These are phyloP conservation scores for Colletotrichum orbiculare DNA, from an alignment of 2,329 filamentous ascomycete species.

Conservation along the genomic window DNA sequence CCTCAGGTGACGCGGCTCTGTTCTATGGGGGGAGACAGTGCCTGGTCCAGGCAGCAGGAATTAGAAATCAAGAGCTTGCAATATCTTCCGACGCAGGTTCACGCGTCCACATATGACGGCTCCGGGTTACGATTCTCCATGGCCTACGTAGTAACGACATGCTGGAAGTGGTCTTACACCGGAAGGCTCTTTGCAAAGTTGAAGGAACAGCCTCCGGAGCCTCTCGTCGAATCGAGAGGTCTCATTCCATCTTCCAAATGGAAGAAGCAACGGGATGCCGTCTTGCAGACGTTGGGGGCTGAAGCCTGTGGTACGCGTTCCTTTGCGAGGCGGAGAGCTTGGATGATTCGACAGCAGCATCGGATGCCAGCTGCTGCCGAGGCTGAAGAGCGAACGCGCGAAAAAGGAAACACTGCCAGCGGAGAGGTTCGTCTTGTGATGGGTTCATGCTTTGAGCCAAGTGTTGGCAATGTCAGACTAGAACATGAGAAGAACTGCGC, in stretches of 20 bases:
- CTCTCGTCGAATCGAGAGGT: neutral
- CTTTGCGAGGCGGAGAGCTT: slow-evolving; percentile 4
- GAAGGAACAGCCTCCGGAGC: neutral
- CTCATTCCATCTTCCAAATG: neutral
- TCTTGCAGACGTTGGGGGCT: slow-evolving; percentile 12
- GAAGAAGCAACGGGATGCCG: slow-evolving; percentile 1
- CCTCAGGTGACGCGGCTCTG: too few species aligned
- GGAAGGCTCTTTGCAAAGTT: neutral
- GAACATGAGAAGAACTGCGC: slow-evolving; percentile 16
- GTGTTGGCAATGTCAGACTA: slow-evolving; percentile 18
- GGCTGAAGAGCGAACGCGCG: slow-evolving; percentile 5
- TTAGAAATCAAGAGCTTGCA: neutral
- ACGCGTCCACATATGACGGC: neutral
- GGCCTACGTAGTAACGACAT: neutral
- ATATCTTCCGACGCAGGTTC: slow-evolving; percentile 26
- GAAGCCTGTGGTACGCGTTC: slow-evolving; percentile 8
- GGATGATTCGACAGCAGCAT: neutral
- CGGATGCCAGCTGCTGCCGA: slow-evolving; percentile 18
- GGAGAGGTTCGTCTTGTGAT: slow-evolving; percentile 26
- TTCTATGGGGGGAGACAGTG: neutral
- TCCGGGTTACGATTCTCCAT: neutral
- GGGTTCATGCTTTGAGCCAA: neutral
- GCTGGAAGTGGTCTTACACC: neutral
- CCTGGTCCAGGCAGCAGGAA: neutral
- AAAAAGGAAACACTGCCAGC: neutral